Evolutionary conservation across 306 rosid species (phyloP).

Genomic region (Ochetophila trinervis): DNA sequence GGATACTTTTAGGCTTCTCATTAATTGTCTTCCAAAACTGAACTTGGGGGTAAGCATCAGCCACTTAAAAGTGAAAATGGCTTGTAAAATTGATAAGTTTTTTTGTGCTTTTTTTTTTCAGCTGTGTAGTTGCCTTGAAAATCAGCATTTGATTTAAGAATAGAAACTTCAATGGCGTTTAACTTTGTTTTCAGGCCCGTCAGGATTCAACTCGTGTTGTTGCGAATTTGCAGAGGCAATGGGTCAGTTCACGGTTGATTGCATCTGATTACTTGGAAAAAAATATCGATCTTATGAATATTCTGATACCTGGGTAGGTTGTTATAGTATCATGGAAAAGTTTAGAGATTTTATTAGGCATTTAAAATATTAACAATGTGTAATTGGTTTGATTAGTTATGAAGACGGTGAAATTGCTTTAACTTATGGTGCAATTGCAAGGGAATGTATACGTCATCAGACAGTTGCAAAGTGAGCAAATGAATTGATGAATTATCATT

Average conservation of each 20-base stretch:
- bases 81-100: not conserved
- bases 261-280: constrained; percentile 54
- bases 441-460: constrained; percentile 46
- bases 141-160: not conserved
- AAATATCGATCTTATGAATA: constrained; percentile 55
- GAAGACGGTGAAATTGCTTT: constrained; percentile 37
- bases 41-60: constrained; percentile 46
- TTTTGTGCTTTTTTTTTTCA: not conserved
- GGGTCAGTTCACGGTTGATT: constrained; percentile 39
- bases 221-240: constrained; percentile 67
- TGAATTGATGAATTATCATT: no score
- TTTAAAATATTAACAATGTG: not conserved
- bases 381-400: constrained; percentile 24
- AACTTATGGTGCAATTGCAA: constrained; percentile 34
- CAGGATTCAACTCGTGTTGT: constrained; percentile 53
- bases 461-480: constrained; percentile 34
- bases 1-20: constrained; percentile 48
- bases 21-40: constrained; percentile 43
- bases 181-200: constrained; percentile 41
- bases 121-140: not conserved
- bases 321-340: not conserved
- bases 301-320: constrained; percentile 49
- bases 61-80: not conserved
- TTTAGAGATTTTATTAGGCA: no score
- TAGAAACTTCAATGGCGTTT: not conserved